These are phyloP conservation scores for Xerocomellus intermedius DNA, from an alignment of 768 basidiomycete species.

Conservation along the genomic window DNA sequence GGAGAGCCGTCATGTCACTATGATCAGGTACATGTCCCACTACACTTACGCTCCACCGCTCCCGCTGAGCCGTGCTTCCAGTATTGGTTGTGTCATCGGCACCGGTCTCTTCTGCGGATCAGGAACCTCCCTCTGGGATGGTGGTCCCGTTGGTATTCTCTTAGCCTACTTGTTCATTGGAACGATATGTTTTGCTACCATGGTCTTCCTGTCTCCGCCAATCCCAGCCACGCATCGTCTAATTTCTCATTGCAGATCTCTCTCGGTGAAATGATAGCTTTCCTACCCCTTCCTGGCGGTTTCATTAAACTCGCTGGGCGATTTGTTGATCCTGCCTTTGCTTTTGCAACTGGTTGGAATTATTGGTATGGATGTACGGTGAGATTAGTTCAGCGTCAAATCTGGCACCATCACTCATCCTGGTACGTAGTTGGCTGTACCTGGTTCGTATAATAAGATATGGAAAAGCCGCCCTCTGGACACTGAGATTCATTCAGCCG, in stretches of 20 bases:
- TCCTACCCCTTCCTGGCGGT: too few species aligned
- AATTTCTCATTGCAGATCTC: conserved; percentile 22
- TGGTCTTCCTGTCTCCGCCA: conserved; percentile 24
- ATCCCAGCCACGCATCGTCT: background rate
- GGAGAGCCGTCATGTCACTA: conserved; percentile 36
- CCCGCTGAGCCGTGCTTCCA: background rate
- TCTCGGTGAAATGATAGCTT: conserved; percentile 47
- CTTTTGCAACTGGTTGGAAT: conserved; percentile 44
- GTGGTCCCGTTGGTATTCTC: conserved; percentile 48
- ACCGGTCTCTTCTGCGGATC: conserved; percentile 39
- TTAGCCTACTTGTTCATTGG: conserved; percentile 41
- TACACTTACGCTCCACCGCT: too few species aligned
- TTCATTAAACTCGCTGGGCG: conserved; percentile 48
- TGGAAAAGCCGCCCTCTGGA: too few species aligned
- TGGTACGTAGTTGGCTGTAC: conserved; percentile 21
- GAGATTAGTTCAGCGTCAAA: background rate
- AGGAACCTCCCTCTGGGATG: conserved; percentile 35
- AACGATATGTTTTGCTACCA: conserved; percentile 38
- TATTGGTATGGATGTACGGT: conserved; percentile 42
- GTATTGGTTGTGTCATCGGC: conserved; percentile 42
- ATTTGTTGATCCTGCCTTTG: conserved; percentile 45
- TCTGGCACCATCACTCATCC: conserved; percentile 5
- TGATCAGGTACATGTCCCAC: conserved; percentile 30
- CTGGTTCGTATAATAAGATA: conserved; percentile 13
- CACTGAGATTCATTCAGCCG: conserved; percentile 32